A percentile compares a stretch with the other conserved stretches of the same genome.
phyloP scores from a whole-genome alignment of 1,284 basidiomycete species.

The Ceratobasidium sp. region DNA sequence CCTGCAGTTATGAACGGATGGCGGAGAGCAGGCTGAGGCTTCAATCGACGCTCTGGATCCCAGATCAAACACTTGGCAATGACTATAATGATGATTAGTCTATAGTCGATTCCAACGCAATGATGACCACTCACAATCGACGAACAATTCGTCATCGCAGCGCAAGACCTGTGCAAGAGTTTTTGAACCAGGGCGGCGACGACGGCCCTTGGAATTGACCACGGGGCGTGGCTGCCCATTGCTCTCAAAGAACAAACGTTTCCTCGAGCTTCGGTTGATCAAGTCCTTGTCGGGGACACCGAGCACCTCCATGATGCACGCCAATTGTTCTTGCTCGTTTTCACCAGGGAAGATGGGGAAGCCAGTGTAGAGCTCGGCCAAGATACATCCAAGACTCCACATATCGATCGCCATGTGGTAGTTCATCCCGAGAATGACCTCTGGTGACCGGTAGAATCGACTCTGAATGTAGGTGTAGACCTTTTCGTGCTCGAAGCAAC shows the following conservation, averaged over 20 bases:
- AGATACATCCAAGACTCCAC: slow-evolving; percentile 98
- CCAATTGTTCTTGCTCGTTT: slow-evolving; percentile 97
- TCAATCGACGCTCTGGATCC: slow-evolving; percentile 96
- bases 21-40: slow-evolving; percentile 90
- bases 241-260: slow-evolving; percentile 95
- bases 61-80: slow-evolving; percentile 94
- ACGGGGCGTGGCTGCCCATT: slow-evolving; percentile 91
- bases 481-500: slow-evolving; percentile 98
- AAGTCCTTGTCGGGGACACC: slow-evolving; percentile 95
- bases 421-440: slow-evolving; percentile 90
- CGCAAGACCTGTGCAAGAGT: slow-evolving; percentile 86
- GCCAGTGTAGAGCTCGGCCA: slow-evolving; percentile 97
- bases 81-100: slow-evolving; percentile 54
- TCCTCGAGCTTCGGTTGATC: slow-evolving; percentile 89
- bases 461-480: slow-evolving; percentile 98
- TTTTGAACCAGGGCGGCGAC: slow-evolving; percentile 88
- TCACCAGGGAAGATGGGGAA: slow-evolving; percentile 99
- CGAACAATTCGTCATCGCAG: slow-evolving; percentile 84
- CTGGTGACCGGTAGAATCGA: slow-evolving; percentile 95
- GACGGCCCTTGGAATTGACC: slow-evolving; percentile 94
- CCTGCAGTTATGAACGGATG: slow-evolving; percentile 81
- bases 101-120: slow-evolving; percentile 51
- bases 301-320: slow-evolving; percentile 99
- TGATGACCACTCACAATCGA: slow-evolving; percentile 61
- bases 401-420: slow-evolving; percentile 96